Base-by-base conservation (phyloP, 2,329 filamentous ascomycete genomes). In the Aspergillus ochraceoroseus region DNA sequence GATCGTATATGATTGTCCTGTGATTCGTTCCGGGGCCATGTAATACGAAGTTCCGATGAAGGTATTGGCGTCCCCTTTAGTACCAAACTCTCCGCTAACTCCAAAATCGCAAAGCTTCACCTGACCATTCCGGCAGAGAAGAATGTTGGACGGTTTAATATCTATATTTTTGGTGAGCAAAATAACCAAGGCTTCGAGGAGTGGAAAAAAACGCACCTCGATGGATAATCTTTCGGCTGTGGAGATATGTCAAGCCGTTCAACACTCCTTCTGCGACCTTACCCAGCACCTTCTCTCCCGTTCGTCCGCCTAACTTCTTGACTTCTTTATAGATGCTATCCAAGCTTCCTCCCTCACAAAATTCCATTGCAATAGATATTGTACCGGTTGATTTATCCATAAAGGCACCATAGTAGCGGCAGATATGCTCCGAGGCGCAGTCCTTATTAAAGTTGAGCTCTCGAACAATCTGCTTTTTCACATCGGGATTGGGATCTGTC, bases 21-120 rank as follows among this genome's bases (percentile, higher is more conserved):
- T 95, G 63, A 98, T 98, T 37, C 92, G 84, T 66, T 98, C 92
- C 0, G 92, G 92, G 3, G 92, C 92, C 92, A 98, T 98, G 72
- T 98, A 98, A 64, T 96, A 98, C 46, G 87, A 94, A 8, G 92
- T 98, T 49, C 92, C 92, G 61, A 98, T 98, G 60, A 98, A 98
- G 0, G 92, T 98, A 64, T 96, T 95, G 51, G 92, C 92, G 63
- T 96, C 92, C 38, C 92, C 92, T 66, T 98, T 96, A 34, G 92
- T 98, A 51, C 92, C 94, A 61, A 96, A 96, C 65, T 96, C 92
- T 52, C 92, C 92, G 44, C 86, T 94, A 32, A 98, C 92, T 55
- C 92, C 92, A 63, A 98, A 98, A 69, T 98, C 92, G 70, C 92
- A 98, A 11, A 98, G 79, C 70, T 98, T 98, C 51, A 98, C 90